Conservation (phyloP, 2,329 filamentous ascomycete species). For the Cladosporium oxysporum region DNA sequence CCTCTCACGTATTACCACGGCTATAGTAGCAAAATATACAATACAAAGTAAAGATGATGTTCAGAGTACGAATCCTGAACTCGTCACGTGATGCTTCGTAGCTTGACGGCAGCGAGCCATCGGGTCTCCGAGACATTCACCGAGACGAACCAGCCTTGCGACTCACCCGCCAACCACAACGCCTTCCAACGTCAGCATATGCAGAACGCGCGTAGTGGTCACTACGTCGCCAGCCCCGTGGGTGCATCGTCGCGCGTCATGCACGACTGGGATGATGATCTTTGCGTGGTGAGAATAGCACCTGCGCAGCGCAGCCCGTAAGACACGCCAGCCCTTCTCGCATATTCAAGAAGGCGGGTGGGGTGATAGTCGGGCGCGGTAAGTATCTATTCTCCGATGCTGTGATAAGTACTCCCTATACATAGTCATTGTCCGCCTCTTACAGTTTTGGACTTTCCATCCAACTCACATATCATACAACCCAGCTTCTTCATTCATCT, state of each 20-base stretch:
- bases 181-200: constrained; percentile 10
- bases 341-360: constrained; percentile 7
- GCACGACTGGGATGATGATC: constrained; percentile 16
- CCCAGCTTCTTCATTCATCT: neutral
- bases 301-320: constrained; percentile 3
- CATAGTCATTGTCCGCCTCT: neutral
- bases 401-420: constrained; percentile 2
- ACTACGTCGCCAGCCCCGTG: constrained; percentile 4
- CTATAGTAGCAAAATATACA: neutral
- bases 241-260: constrained; percentile 13
- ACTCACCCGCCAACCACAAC: constrained; percentile 20
- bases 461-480: neutral
- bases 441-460: neutral
- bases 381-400: constrained; percentile 9
- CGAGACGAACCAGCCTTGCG: constrained; percentile 16
- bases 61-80: neutral
- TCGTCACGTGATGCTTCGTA: neutral
- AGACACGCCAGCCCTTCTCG: constrained; percentile 19
- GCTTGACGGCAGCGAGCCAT: neutral
- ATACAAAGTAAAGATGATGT: neutral
- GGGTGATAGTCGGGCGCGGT: constrained; percentile 9
- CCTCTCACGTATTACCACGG: neutral
- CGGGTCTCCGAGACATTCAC: constrained; percentile 17
- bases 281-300: constrained; percentile 13
- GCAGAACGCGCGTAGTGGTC: constrained; percentile 16